phyloP scores from a whole-genome alignment of 2,329 filamentous ascomycete species.

The Ceratocystis eucalypticola region DNA sequence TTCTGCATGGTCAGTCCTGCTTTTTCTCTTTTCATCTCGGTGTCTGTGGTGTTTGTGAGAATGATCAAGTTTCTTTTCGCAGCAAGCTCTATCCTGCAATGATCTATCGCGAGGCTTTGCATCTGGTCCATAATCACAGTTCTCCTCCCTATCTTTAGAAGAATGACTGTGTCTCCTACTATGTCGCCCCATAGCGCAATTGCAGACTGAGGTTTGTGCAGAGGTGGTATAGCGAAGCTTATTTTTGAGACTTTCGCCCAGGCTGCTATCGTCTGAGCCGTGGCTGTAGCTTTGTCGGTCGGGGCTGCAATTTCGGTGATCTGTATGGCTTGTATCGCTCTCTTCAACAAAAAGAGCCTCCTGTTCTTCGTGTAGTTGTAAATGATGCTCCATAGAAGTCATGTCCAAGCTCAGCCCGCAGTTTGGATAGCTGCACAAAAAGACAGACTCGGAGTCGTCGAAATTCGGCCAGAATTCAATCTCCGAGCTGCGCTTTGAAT shows the following conservation, averaged over 20 bases:
- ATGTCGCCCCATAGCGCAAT: neutral
- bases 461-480: neutral
- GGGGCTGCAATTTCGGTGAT: neutral
- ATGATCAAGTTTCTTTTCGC: neutral
- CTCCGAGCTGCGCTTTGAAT: neutral
- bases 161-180: neutral
- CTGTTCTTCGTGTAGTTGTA: neutral
- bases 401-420: neutral
- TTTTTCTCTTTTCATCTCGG: neutral
- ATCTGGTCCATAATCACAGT: neutral
- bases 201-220: neutral
- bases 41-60: neutral
- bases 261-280: neutral
- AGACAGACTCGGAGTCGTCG: neutral
- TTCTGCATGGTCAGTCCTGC: neutral
- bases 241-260: neutral
- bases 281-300: neutral
- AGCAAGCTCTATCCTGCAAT: neutral
- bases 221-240: neutral
- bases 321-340: neutral
- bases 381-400: neutral
- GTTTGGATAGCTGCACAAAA: neutral
- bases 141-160: neutral
- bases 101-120: neutral
- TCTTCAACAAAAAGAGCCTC: neutral